Percentiles rank a stretch among this genome's conserved stretches.
phyloP scores from a whole-genome alignment of 495 filamentous ascomycete genomes.

The Entonaema liquescens region DNA sequence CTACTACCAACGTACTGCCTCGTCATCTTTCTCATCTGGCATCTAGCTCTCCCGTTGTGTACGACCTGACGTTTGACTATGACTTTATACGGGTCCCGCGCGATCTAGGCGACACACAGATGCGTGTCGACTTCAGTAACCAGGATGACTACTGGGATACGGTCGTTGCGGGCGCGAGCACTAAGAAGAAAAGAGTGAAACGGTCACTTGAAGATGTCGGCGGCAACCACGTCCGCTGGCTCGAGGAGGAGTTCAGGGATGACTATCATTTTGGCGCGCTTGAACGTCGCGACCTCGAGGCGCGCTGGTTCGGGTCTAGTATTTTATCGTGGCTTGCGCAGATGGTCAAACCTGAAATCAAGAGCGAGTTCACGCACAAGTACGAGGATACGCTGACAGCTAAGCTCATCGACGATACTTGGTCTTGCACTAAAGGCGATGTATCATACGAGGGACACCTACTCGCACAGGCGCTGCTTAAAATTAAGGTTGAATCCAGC shows the following conservation, averaged over 20 bases:
- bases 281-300: not conserved
- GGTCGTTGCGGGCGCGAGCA: conserved; percentile 32
- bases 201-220: not conserved
- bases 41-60: not conserved
- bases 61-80: conserved; percentile 37
- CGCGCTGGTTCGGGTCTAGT: not conserved
- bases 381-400: not conserved
- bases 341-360: conserved; percentile 14
- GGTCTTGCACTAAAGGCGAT: not conserved
- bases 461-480: not conserved
- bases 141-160: conserved; percentile 49
- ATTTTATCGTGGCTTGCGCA: not conserved
- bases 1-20: not conserved
- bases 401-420: not conserved
- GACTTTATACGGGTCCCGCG: conserved; percentile 46
- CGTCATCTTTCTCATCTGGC: not conserved
- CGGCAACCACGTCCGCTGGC: not conserved
- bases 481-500: not conserved
- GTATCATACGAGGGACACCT: not conserved
- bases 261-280: not conserved
- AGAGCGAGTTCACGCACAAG: conserved; percentile 9
- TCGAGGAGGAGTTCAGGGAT: not conserved
- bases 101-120: conserved; percentile 43
- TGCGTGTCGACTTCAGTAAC: conserved; percentile 53
- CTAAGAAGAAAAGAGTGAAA: not conserved